Base-by-base conservation (phyloP, 2,329 filamentous ascomycete genomes). In the Amylocarpus encephaloides region DNA sequence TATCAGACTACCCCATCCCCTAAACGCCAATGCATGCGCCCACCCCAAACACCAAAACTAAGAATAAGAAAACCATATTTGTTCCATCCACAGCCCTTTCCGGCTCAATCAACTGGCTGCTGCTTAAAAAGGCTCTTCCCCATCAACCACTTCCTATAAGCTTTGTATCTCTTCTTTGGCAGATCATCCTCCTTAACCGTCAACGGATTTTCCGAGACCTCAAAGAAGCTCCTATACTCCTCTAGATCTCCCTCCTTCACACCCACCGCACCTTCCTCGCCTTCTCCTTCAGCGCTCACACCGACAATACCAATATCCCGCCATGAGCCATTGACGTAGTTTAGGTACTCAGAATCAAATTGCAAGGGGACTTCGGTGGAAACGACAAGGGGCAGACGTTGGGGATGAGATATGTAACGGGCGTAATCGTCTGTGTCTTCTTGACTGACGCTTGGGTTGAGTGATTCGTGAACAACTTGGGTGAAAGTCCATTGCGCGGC, bases 81-180 rank as follows among this genome's bases (percentile, higher is more conserved):
- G n/a, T n/a, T 26, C 7, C 22, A 26, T 26, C 7, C 4, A 7
- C 22, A 26, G 4, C 4, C 4, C 22, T 26, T 26, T 26, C 22
- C 22, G 4, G 22, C 22, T 19, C 46, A 66, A 63, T 76, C 74
- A 57, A 76, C 74, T 41, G 84, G 81, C 67, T 85, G 82, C 74
- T 96, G 91, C 70, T 97, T 97, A 68, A 97, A 97, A 62, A 97
- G 78, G 62, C 89, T 95, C 73, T 96, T 97, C 15, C 92, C 92
- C 55, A 83, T 79, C 64, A 98, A 74, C 92, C 93, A 98, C 70
- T 96, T 94, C 62, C 85, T 75, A 70, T 98, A 98, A 9, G 91
- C 88, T 71, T 95, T 97, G 69, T 98, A 98, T 60, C 93, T 77
- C 76, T 97, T 96, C 78, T 95, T 97, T 36, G 79, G 77, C 41